Base-by-base conservation (phyloP, 148 eudicot genomes). In the Spergularia bocconei region DNA sequence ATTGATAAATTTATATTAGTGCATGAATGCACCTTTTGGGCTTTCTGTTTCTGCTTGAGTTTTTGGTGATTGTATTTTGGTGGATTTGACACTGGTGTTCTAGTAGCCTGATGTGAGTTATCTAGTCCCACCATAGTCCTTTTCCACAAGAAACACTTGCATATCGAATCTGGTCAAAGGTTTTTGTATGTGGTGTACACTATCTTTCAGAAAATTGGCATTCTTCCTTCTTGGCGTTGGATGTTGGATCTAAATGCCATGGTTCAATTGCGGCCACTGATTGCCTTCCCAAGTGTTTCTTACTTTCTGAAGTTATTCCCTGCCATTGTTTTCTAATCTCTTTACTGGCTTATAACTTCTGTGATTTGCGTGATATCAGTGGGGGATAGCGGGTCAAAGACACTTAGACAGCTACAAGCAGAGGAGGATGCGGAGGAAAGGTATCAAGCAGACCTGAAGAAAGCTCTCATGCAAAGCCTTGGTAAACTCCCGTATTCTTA, bases 371-470 rank as follows among this genome's bases (percentile, higher is more conserved):
- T 77, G 70, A 63, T 63, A 29, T 56, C 64, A 75, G 82, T 77
- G 65, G 88, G 77, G 77, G 88, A 85, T 75, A 80, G 73, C 54
- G 93, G 80, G 67, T 85, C 87, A 52, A 89, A 88, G 84, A 87
- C 92, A 75, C 76, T 88, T 60, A 78, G 90, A 79, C 87, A 89
- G 75, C 69, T 86, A 69, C 91, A 85, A 63, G 88, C 87, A 14
- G 96, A 95, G 72, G 94, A 91, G 60, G 96, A 90, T 69, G 97
- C 92, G 60, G 98, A 94, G 76, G 91, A 95, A 84, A 87, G 96
- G 87, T 95, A 86, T 84, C 93, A 95, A 83, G 94, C 93, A 60
- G 98, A 95, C 73, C 77, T 95, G 66, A 81, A 90, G 75, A 86
- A 79, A 88, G 97, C 97, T 73, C 88, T 95, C 57, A 86, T 77